Percentiles rank a stretch among this genome's conserved stretches.
Conservation (phyloP, 1,284 basidiomycete genomes). For the Ustilago crameri region DNA sequence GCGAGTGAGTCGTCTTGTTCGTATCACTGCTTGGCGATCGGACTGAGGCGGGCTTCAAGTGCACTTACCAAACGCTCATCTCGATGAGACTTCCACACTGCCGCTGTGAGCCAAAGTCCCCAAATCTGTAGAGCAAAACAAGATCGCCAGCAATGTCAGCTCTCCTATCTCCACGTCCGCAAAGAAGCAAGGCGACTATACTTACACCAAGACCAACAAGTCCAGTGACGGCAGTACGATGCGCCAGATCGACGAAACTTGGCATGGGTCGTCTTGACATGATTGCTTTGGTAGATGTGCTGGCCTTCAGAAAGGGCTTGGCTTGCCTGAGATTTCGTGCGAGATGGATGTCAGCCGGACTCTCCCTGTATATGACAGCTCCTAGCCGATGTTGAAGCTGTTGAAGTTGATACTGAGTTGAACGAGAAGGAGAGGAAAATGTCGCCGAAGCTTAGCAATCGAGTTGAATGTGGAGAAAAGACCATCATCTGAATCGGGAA, state of each 20-base stretch:
- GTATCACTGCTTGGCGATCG: not conserved
- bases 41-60: not conserved
- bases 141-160: not conserved
- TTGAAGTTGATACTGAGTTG: not conserved
- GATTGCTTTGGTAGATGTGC: not conserved
- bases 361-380: too few species aligned
- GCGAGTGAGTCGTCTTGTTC: not conserved
- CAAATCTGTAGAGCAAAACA: conserved; percentile 40
- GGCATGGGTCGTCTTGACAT: conserved; percentile 47
- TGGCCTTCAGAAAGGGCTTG: not conserved
- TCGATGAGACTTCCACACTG: conserved; percentile 63
- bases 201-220: conserved; percentile 61
- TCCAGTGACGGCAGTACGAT: conserved; percentile 55
- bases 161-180: not conserved
- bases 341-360: too few species aligned
- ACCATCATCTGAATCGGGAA: not conserved
- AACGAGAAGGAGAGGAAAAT: conserved; percentile 2
- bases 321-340: too few species aligned
- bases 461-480: conserved; percentile 23
- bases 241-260: conserved; percentile 53
- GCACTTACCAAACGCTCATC: conserved; percentile 55
- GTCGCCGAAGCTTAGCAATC: conserved; percentile 11
- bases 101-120: conserved; percentile 63
- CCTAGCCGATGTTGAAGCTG: not conserved
- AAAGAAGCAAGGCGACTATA: too few species aligned